phyloP scores from a whole-genome alignment of 2,329 filamentous ascomycete genomes.

The Fusarium pininemorale region DNA sequence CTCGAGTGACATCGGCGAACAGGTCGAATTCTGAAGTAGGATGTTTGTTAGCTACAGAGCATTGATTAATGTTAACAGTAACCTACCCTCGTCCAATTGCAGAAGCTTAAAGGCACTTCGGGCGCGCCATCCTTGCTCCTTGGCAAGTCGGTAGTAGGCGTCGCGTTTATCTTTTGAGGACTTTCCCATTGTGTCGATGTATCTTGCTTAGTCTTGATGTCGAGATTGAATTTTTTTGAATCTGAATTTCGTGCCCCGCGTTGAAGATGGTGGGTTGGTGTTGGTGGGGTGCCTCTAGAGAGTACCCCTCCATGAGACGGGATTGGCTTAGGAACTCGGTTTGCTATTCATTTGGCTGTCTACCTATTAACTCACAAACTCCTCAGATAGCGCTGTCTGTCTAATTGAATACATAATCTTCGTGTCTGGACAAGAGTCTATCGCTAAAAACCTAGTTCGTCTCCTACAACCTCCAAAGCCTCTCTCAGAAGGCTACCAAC shows the following conservation, averaged over 20 bases:
- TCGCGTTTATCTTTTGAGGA: constrained; percentile 99
- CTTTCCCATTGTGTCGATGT: constrained; percentile 76
- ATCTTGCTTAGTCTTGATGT: constrained; percentile 1
- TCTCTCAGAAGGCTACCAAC: constrained; percentile 66
- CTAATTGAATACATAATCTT: not conserved
- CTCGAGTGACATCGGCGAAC: constrained; percentile 87
- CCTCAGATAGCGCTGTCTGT: not conserved
- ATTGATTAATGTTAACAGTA: not conserved
- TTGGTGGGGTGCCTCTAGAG: constrained; percentile 19
- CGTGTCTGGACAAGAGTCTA: not conserved
- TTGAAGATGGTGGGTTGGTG: constrained; percentile 14
- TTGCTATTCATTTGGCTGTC: not conserved
- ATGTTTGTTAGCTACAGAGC: constrained; percentile 12
- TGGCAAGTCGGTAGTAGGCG: constrained; percentile 96
- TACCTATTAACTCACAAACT: not conserved
- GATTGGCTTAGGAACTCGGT: constrained; percentile 1
- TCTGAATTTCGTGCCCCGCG: constrained; percentile 44
- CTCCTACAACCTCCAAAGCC: constrained; percentile 70
- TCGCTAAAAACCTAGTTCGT: constrained; percentile 51
- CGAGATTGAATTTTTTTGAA: constrained; percentile 27
- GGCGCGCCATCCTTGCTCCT: constrained; percentile 98
- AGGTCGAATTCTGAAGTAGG: constrained; percentile 81
- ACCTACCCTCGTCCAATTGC: constrained; percentile 82
- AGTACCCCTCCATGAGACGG: constrained; percentile 8
- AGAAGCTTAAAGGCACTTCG: constrained; percentile 96